Evolutionary conservation across 305 asterid genomes (phyloP).

Genomic region (Lippia alba): DNA sequence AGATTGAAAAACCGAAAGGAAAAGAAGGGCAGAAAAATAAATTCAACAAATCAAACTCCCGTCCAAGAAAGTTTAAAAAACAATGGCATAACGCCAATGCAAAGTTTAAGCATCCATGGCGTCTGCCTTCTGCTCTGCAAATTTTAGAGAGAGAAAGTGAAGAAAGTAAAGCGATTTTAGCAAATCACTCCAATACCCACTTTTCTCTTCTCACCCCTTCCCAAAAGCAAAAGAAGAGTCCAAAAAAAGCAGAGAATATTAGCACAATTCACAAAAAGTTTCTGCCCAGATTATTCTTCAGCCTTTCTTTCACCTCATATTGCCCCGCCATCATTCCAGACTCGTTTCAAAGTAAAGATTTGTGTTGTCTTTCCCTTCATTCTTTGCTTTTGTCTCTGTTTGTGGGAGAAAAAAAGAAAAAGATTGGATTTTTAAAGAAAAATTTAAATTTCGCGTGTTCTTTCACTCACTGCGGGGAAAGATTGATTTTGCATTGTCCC

Average conservation of each 20-base stretch:
- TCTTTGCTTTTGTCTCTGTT: conserved; percentile 32
- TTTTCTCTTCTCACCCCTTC: conserved; percentile 39
- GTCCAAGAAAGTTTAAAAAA: conserved; percentile 38
- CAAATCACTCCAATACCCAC: conserved; percentile 53
- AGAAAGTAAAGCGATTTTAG: conserved; percentile 36
- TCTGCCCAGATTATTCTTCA: conserved; percentile 43
- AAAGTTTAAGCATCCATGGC: conserved; percentile 38
- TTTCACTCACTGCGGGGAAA: conserved; percentile 1
- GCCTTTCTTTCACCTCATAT: conserved; percentile 38
- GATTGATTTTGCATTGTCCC: conserved; percentile 46
- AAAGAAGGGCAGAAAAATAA: conserved; percentile 30
- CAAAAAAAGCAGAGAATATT: conserved; percentile 34
- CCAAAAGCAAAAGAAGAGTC: conserved; percentile 42
- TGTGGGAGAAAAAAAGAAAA: conserved; percentile 27
- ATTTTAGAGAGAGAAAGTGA: conserved; percentile 34
- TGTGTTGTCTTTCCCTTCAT: conserved; percentile 35
- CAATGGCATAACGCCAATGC: conserved; percentile 32
- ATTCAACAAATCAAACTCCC: conserved; percentile 1
- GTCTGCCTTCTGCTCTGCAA: conserved; percentile 41
- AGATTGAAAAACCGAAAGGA: not conserved
- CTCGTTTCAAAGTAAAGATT: conserved; percentile 31
- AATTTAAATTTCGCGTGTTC: conserved; percentile 28
- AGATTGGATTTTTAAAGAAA: conserved; percentile 26
- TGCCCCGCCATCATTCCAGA: conserved; percentile 31
- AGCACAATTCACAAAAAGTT: conserved; percentile 41